Conservation (phyloP, 805 yeast species). For the Spathaspora gorwiae region DNA sequence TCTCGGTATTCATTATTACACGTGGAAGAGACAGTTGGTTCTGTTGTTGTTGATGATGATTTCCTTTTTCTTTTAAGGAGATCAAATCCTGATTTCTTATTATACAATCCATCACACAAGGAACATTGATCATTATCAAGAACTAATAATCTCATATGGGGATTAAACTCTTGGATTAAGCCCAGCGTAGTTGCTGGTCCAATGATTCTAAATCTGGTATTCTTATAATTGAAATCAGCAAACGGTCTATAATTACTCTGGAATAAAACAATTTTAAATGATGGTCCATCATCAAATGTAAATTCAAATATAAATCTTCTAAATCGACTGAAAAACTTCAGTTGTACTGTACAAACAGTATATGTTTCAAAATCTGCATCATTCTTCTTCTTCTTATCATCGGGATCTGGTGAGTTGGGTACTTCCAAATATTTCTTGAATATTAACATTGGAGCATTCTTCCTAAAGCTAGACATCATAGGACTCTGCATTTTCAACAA, state of each 20-base stretch:
- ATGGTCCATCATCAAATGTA: slow-evolving; percentile 12
- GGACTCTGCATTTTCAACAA: slow-evolving; percentile 32
- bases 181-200: slow-evolving; percentile 33
- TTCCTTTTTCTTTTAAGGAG: slow-evolving; percentile 14
- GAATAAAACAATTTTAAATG: slow-evolving; percentile 26
- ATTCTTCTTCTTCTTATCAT: slow-evolving; percentile 12
- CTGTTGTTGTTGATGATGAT: neutral
- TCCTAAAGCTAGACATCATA: slow-evolving; percentile 31
- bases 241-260: slow-evolving; percentile 34
- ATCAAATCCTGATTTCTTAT: slow-evolving; percentile 24
- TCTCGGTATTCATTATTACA: neutral
- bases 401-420: slow-evolving; percentile 19
- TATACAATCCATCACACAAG: slow-evolving; percentile 30
- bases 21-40: neutral
- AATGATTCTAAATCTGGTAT: slow-evolving; percentile 33
- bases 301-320: slow-evolving; percentile 28
- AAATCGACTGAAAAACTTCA: slow-evolving; percentile 22
- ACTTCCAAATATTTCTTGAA: slow-evolving; percentile 28
- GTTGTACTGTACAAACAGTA: slow-evolving; percentile 28
- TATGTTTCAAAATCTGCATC: slow-evolving; percentile 27
- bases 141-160: slow-evolving; percentile 28
- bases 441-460: slow-evolving; percentile 29
- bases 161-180: slow-evolving; percentile 25
- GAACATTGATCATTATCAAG: slow-evolving; percentile 33
- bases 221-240: slow-evolving; percentile 34